phyloP scores from a whole-genome alignment of 1,284 basidiomycete genomes.

The Limonomyces culmigenus region DNA sequence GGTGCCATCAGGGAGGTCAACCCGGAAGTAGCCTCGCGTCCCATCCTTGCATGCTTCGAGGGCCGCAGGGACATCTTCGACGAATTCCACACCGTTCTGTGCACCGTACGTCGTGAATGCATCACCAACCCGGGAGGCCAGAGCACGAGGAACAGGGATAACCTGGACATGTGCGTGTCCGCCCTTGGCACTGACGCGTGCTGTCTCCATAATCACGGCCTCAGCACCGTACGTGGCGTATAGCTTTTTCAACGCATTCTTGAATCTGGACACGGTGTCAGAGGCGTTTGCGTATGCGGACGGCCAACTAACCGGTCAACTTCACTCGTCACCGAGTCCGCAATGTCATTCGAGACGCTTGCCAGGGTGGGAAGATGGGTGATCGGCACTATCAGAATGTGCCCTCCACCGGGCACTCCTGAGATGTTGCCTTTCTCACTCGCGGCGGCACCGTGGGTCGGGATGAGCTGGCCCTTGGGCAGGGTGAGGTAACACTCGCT shows the following conservation, averaged over 20 bases:
- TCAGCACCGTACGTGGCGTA: constrained; percentile 56
- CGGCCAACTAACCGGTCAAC: constrained; percentile 39
- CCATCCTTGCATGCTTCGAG: constrained; percentile 28
- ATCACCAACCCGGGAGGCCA: constrained; percentile 46
- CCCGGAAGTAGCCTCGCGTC: constrained; percentile 68
- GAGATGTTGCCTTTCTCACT: constrained; percentile 20
- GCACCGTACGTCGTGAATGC: constrained; percentile 57
- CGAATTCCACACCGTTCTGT: constrained; percentile 45
- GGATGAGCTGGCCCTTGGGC: constrained; percentile 84
- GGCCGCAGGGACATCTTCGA: constrained; percentile 44
- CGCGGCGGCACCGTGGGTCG: constrained; percentile 36
- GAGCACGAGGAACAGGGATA: constrained; percentile 58
- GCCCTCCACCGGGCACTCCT: constrained; percentile 79
- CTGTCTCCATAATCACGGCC: constrained; percentile 79
- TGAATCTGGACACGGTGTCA: constrained; percentile 35
- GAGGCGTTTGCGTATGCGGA: not conserved
- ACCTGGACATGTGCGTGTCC: constrained; percentile 88
- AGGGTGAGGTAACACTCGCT: constrained; percentile 84
- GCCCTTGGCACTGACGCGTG: constrained; percentile 66
- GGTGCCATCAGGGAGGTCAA: constrained; percentile 78
- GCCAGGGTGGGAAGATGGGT: constrained; percentile 45
- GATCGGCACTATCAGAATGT: constrained; percentile 82
- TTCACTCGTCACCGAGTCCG: constrained; percentile 62
- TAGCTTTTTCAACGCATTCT: constrained; percentile 52
- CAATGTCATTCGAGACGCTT: constrained; percentile 56